Evolutionary conservation across 768 basidiomycete genomes (phyloP).

Genomic region (Phaeotremella fagi): DNA sequence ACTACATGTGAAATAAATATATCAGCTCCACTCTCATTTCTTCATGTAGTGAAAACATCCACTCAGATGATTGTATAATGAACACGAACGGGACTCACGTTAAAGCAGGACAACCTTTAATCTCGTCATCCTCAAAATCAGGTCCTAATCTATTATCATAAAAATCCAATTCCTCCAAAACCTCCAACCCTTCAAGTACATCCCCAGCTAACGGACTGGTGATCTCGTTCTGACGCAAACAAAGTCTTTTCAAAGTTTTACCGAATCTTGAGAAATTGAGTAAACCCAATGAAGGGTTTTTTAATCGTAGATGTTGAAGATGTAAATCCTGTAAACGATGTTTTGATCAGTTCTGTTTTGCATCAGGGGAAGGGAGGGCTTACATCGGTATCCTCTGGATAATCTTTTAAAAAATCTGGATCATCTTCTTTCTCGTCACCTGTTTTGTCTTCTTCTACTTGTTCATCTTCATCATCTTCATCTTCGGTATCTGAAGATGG

Average conservation of each 20-base stretch:
- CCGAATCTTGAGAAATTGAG: conserved; percentile 66
- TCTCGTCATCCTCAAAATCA: conserved; percentile 57
- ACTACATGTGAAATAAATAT: conserved; percentile 52
- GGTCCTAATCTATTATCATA: conserved; percentile 92
- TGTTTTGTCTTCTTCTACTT: conserved; percentile 51
- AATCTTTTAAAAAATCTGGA: conserved; percentile 63
- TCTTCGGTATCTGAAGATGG: conserved; percentile 48
- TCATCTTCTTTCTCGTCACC: conserved; percentile 24
- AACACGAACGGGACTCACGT: conserved; percentile 36
- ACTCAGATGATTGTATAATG: conserved; percentile 48
- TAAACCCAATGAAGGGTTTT: conserved; percentile 55
- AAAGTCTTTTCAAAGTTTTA: conserved; percentile 63
- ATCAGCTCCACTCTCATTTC: not conserved
- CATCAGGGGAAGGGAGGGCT: conserved; percentile 33
- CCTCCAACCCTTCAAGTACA: conserved; percentile 58
- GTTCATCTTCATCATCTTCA: conserved; percentile 58
- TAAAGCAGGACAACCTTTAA: conserved; percentile 53
- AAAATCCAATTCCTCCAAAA: conserved; percentile 83
- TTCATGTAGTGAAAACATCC: not conserved
- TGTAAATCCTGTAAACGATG: conserved; percentile 66
- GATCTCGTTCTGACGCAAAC: conserved; percentile 81
- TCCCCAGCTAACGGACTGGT: conserved; percentile 65
- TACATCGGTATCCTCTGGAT: conserved; percentile 81
- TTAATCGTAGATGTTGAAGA: conserved; percentile 72
- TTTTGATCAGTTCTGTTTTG: not conserved